Percentiles rank a stretch among this genome's conserved stretches.
Evolutionary conservation across 768 basidiomycete genomes (phyloP).

Genomic region (Hygrophoropsis aurantiaca): DNA sequence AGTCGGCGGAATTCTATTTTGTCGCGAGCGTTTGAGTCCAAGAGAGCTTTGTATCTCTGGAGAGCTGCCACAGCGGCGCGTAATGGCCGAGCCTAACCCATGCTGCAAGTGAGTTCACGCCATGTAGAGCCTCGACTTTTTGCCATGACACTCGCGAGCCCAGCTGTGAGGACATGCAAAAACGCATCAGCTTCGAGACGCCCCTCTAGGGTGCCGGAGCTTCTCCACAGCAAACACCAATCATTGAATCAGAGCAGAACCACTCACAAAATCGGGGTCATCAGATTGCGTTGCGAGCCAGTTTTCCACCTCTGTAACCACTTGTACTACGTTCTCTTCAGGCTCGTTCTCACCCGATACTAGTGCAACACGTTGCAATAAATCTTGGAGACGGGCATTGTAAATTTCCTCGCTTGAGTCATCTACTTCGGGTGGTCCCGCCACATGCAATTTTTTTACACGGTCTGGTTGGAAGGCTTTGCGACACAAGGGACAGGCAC

Average conservation of each 20-base stretch:
- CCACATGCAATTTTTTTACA: constrained; percentile 69
- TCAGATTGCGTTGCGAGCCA: constrained; percentile 48
- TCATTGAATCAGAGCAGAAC: not conserved
- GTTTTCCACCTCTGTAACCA: constrained; percentile 47
- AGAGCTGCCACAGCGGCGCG: constrained; percentile 33
- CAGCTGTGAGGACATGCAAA: not conserved
- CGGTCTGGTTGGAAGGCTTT: constrained; percentile 56
- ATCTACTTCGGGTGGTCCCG: constrained; percentile 37
- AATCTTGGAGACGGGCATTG: constrained; percentile 38
- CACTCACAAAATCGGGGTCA: constrained; percentile 37
- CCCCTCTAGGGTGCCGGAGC: not conserved
- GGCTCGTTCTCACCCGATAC: constrained; percentile 32
- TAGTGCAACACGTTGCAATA: constrained; percentile 34
- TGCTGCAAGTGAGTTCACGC: constrained; percentile 8
- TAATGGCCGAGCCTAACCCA: constrained; percentile 32
- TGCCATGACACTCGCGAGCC: constrained; percentile 5
- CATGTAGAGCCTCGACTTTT: constrained; percentile 5
- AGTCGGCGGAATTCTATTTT: constrained; percentile 29
- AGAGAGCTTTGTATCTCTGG: constrained; percentile 38
- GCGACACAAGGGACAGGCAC: constrained; percentile 66
- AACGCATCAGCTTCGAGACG: not conserved
- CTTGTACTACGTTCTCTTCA: constrained; percentile 33
- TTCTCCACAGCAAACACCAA: not conserved
- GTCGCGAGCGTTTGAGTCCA: constrained; percentile 32
- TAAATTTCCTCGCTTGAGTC: constrained; percentile 39